A percentile compares a stretch with the other conserved stretches of the same genome.
Conservation (phyloP, 306 rosid genomes). For the Begonia masoniana region DNA sequence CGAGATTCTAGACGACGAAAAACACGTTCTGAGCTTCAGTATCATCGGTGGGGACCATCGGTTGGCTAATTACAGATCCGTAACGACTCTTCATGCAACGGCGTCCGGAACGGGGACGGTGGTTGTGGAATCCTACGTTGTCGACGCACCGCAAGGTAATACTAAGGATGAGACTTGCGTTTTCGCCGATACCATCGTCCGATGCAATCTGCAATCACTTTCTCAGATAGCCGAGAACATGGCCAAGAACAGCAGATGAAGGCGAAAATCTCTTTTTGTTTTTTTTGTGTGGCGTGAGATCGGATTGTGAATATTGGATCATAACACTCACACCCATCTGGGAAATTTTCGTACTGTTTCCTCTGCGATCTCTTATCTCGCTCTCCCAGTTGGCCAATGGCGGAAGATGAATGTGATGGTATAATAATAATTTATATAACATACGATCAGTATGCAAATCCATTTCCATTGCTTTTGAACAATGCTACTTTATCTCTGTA, state of each 20-base stretch:
- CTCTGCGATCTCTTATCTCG: no score
- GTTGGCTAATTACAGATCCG: constrained; percentile 65
- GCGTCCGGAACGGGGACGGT: constrained; percentile 40
- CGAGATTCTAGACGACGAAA: constrained; percentile 89
- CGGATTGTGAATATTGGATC: constrained; percentile 6
- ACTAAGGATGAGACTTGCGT: constrained; percentile 85
- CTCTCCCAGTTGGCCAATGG: no score
- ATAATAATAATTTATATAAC: no score
- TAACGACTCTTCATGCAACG: constrained; percentile 55
- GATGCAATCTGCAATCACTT: constrained; percentile 79
- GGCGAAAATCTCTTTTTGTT: constrained; percentile 1
- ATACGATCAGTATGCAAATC: no score
- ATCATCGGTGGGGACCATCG: constrained; percentile 91
- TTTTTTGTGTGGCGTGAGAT: constrained; percentile 17
- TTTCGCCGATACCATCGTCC: constrained; percentile 81
- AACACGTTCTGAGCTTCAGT: constrained; percentile 83
- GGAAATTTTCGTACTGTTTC: no score
- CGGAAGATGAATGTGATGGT: no score
- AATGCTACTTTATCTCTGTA: no score
- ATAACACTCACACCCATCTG: no score
- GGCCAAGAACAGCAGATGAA: constrained; percentile 10
- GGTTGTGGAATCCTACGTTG: constrained; percentile 78
- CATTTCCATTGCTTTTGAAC: no score
- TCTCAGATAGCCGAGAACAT: constrained; percentile 71
- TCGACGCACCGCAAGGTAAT: constrained; percentile 77